Evolutionary conservation across 371 early-diverging fungal species (phyloP).

Genomic region (Mucor velutinosus): DNA sequence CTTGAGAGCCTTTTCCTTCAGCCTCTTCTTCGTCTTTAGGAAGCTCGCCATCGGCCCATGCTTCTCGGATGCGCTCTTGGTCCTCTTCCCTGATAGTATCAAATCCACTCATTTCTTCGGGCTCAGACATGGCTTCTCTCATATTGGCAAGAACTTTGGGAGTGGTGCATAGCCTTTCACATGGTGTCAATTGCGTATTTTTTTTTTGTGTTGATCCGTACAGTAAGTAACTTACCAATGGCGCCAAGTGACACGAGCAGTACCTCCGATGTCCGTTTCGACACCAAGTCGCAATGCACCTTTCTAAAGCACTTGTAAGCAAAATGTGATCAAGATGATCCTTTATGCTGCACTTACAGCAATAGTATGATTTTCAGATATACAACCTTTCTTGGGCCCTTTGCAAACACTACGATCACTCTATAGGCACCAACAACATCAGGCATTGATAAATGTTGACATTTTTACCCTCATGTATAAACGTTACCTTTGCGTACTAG

Average conservation of each 20-base stretch:
- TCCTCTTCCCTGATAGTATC: constrained; percentile 20
- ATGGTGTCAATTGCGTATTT: neutral
- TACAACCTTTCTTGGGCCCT: neutral
- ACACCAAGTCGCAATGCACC: constrained; percentile 30
- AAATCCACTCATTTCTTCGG: constrained; percentile 21
- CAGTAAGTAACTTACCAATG: constrained; percentile 21
- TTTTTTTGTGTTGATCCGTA: neutral
- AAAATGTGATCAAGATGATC: neutral
- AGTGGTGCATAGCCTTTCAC: constrained; percentile 26
- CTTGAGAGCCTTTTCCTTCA: neutral
- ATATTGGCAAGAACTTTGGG: constrained; percentile 26
- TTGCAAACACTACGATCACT: neutral
- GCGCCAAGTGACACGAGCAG: constrained; percentile 18
- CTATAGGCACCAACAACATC: neutral
- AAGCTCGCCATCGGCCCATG: constrained; percentile 25
- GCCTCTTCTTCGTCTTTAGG: neutral
- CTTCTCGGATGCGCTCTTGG: constrained; percentile 16
- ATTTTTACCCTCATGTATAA: neutral
- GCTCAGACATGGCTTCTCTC: neutral
- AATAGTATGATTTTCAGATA: neutral
- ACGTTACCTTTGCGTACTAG: constrained; percentile 1
- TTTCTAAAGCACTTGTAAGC: constrained; percentile 1
- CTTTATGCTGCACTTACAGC: neutral
- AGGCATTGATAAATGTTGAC: neutral
- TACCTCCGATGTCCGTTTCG: constrained; percentile 7